phyloP scores from a whole-genome alignment of 2,329 filamentous ascomycete genomes.

The Massarina eburnea region DNA sequence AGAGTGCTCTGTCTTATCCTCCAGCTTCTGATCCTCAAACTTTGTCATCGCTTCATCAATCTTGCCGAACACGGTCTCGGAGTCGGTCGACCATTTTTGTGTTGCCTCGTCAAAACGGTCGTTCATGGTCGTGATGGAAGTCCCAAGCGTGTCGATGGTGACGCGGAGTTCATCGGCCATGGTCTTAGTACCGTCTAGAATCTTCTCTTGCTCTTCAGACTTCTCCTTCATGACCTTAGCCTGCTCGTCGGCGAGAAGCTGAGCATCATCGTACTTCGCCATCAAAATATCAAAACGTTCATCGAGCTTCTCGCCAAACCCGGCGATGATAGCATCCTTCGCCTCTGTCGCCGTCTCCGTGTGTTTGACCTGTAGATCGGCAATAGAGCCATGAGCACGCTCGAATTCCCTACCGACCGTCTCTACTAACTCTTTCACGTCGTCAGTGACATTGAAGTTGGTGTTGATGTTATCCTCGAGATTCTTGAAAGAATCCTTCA shows the following conservation, averaged over 20 bases:
- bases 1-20: slow-evolving; percentile 77
- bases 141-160: slow-evolving; percentile 81
- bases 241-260: slow-evolving; percentile 72
- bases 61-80: slow-evolving; percentile 79
- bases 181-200: slow-evolving; percentile 72
- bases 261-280: slow-evolving; percentile 84
- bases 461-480: slow-evolving; percentile 67
- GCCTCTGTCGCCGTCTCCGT: slow-evolving; percentile 63
- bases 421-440: slow-evolving; percentile 64
- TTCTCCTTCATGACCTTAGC: slow-evolving; percentile 73
- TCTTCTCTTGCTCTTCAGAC: slow-evolving; percentile 70
- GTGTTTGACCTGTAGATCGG: slow-evolving; percentile 77
- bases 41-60: slow-evolving; percentile 78
- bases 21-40: slow-evolving; percentile 72
- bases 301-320: slow-evolving; percentile 62
- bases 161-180: slow-evolving; percentile 85
- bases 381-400: slow-evolving; percentile 76
- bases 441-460: slow-evolving; percentile 48
- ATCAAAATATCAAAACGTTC: slow-evolving; percentile 81
- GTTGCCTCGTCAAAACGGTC: slow-evolving; percentile 75
- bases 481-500: slow-evolving; percentile 64
- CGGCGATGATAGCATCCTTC: slow-evolving; percentile 56
- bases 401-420: slow-evolving; percentile 85
- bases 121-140: slow-evolving; percentile 53
- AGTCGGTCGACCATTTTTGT: slow-evolving; percentile 85